Conservation (phyloP, 148 eudicot species). For the Silene uniflora region DNA sequence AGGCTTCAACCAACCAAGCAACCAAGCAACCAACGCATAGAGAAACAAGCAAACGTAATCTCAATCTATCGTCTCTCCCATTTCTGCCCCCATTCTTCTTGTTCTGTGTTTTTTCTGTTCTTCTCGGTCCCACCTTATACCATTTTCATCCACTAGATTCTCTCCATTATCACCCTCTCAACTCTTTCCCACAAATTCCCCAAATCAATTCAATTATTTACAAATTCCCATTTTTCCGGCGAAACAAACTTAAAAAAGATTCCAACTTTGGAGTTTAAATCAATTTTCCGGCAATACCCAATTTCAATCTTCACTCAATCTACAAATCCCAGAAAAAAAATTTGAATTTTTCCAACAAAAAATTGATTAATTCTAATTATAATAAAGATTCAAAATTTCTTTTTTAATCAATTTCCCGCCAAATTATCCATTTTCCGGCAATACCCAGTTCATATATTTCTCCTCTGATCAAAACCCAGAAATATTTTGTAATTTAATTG, state of each 20-base stretch:
- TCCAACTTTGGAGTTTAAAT: background rate
- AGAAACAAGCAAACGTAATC: constrained; percentile 1
- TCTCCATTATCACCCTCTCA: constrained; percentile 2
- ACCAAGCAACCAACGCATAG: background rate
- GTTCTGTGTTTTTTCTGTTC: background rate
- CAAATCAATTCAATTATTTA: background rate
- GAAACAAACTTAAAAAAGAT: background rate
- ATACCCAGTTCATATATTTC: constrained; percentile 13
- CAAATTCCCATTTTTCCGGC: background rate
- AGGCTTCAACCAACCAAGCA: background rate
- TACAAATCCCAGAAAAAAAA: background rate
- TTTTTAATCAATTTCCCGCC: background rate
- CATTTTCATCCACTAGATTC: constrained; percentile 11
- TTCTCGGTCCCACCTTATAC: constrained; percentile 10
- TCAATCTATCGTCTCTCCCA: background rate
- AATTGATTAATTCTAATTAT: background rate
- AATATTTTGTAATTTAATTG: background rate
- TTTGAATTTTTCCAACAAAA: background rate
- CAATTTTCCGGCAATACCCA: background rate
- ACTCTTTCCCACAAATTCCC: background rate
- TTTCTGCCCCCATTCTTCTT: background rate
- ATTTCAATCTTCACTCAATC: constrained; percentile 5
- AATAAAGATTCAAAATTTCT: background rate
- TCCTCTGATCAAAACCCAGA: background rate
- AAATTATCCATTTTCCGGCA: background rate